Evolutionary conservation across 106 monocot genomes (phyloP), one percentile per base, ranked within the genome.

Genomic region (Acorus calamus): DNA sequence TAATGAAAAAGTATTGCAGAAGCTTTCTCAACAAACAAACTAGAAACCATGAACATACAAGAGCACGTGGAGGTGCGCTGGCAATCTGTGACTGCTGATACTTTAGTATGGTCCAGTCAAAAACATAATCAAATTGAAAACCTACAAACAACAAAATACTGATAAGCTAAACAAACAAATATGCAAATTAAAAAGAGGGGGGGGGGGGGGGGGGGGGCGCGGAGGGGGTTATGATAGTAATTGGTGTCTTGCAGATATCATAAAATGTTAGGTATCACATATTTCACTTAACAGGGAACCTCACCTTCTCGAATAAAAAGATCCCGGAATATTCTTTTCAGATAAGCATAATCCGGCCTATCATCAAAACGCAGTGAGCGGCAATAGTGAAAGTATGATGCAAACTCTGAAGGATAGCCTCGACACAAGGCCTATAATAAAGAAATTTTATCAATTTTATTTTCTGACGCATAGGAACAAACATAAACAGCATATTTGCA

Each of bases 361-460:
- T 89, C 89, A 64, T 89, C 84, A 74, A 89, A 89, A 12, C 84
- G 84, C 7, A 89, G 74, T 42, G 84, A 89, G 43, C 89, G 89
- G 47, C 89, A 89, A 56, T 85, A 89, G 61, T 89, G 83, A 61
- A 88, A 88, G 64, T 84, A 88, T 8, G 83, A 88, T 47, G 83
- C 80, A 88, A 88, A 88, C 79, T 84, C 84, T 68, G 81, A 55
- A 45, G 89, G 89, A 66, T 82, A 89, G 61, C 89, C 81, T 10
- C 84, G 78, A 72, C 89, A 89, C n/a, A 89, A 50, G 11, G 74
- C 78, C 89, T 88, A 69, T 5, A 67, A 55, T 43, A 54, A 66
- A 53, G 7, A 50, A 10, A 7, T 2, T 9, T 6, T 9, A 11
- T 48, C 11, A 8, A 11, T 49, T 9, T 50, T 14, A n/a, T n/a